Evolutionary conservation across 2,329 filamentous ascomycete species (phyloP).

Genomic region (Chaetomiaceae sp.): DNA sequence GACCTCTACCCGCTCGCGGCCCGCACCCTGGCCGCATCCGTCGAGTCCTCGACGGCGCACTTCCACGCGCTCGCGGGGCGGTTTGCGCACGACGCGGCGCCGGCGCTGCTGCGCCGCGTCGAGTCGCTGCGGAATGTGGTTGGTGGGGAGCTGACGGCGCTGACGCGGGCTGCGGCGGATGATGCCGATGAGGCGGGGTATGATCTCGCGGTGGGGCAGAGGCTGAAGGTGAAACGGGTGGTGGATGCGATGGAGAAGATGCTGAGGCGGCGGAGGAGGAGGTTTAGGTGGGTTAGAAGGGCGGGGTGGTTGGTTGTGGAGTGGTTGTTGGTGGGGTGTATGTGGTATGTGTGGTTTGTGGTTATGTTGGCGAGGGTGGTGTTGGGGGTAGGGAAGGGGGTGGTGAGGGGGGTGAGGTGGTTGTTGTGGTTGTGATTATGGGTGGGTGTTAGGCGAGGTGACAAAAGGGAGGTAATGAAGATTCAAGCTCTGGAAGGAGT

Average conservation of each 20-base stretch:
- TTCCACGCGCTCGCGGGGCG: conserved; percentile 55
- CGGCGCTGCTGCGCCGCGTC: conserved; percentile 44
- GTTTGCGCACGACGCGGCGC: conserved; percentile 53
- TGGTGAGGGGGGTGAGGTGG: conserved; percentile 63
- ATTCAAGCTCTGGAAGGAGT: too few relatives aligned
- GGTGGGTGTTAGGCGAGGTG: too few relatives aligned
- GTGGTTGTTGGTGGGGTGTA: conserved; percentile 78
- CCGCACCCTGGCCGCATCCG: conserved; percentile 43
- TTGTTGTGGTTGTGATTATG: conserved; percentile 71
- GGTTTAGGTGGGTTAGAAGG: conserved; percentile 67
- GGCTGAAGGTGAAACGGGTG: conserved; percentile 73
- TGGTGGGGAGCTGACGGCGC: conserved; percentile 47
- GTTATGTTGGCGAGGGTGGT: conserved; percentile 69
- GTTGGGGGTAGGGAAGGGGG: conserved; percentile 54
- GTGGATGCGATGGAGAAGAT: conserved; percentile 73
- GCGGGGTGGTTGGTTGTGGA: conserved; percentile 78
- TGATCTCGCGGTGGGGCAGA: conserved; percentile 69
- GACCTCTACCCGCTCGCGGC: conserved; percentile 48
- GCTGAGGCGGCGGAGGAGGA: conserved; percentile 59
- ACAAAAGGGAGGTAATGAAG: too few relatives aligned
- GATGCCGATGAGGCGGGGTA: conserved; percentile 73
- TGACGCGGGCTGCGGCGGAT: conserved; percentile 64
- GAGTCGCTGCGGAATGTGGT: conserved; percentile 42
- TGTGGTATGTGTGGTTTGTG: conserved; percentile 93
- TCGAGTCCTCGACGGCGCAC: conserved; percentile 42